These are phyloP conservation scores for Calonectria pauciramosa DNA, from an alignment of 2,329 filamentous ascomycete species.

Conservation along the genomic window DNA sequence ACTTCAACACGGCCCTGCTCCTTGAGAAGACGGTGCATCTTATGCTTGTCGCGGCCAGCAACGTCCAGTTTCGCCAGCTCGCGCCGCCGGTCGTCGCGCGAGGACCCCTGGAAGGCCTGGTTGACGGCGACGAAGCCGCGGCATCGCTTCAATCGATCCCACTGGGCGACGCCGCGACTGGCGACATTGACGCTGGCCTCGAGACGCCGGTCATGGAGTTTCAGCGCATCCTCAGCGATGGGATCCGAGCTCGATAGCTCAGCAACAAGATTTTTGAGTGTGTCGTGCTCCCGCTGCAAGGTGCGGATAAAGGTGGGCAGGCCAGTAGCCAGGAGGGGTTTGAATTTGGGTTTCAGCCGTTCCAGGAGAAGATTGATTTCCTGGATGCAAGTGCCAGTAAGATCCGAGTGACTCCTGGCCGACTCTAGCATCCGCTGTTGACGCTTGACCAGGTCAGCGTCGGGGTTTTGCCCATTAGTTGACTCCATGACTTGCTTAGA, in stretches of 20 bases:
- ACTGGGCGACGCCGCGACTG: constrained; percentile 43
- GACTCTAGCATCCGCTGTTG: constrained; percentile 34
- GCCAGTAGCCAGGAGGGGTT: constrained; percentile 32
- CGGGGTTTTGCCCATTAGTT: not conserved
- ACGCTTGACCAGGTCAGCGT: constrained; percentile 13
- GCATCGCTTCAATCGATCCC: constrained; percentile 52
- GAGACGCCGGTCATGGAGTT: constrained; percentile 34
- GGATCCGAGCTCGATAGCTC: constrained; percentile 22
- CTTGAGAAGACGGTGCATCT: constrained; percentile 49
- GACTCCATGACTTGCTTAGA: not conserved
- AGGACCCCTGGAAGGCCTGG: constrained; percentile 51
- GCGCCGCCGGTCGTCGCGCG: constrained; percentile 41
- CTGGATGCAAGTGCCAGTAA: constrained; percentile 12
- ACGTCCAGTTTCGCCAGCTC: constrained; percentile 41
- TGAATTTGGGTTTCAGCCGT: constrained; percentile 8
- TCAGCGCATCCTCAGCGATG: constrained; percentile 26
- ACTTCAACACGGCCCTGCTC: constrained; percentile 52
- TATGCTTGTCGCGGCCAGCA: constrained; percentile 44
- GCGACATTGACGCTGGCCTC: constrained; percentile 42
- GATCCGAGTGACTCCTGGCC: constrained; percentile 19
- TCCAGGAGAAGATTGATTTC: constrained; percentile 24
- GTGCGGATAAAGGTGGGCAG: constrained; percentile 40
- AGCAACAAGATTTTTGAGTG: constrained; percentile 24
- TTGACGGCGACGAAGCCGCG: constrained; percentile 48
- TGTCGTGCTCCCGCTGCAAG: constrained; percentile 33